Conservation (phyloP, 2,329 filamentous ascomycete species). For the Phyllosticta citrichinensis region DNA sequence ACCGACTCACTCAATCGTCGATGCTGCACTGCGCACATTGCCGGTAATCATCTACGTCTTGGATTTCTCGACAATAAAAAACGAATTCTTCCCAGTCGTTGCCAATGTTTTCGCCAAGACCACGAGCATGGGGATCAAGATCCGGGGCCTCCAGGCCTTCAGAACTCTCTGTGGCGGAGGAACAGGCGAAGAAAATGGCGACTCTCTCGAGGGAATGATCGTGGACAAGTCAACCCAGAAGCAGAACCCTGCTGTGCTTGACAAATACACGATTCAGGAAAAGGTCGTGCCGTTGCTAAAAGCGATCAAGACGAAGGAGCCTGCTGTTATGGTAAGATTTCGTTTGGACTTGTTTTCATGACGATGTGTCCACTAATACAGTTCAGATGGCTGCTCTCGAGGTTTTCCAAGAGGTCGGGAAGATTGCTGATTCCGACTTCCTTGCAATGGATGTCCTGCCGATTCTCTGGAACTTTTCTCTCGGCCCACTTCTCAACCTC, state of each 20-base stretch:
- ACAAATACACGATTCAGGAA: constrained; percentile 98
- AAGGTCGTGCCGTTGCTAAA: constrained; percentile 87
- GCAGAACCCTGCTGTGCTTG: constrained; percentile 66
- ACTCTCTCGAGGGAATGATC: constrained; percentile 65
- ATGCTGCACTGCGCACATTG: constrained; percentile 70
- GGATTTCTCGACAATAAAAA: constrained; percentile 94
- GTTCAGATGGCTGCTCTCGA: constrained; percentile 65
- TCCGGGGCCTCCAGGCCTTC: constrained; percentile 83
- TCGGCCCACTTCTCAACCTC: constrained; percentile 80
- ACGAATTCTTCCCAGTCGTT: constrained; percentile 89
- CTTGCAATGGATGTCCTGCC: constrained; percentile 86
- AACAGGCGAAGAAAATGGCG: constrained; percentile 41
- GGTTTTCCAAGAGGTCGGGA: constrained; percentile 75
- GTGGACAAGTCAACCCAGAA: constrained; percentile 48
- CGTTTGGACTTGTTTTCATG: background rate
- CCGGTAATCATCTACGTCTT: constrained; percentile 75
- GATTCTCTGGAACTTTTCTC: constrained; percentile 80
- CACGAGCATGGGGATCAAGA: constrained; percentile 87
- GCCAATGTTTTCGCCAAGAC: constrained; percentile 86
- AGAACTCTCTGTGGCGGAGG: constrained; percentile 74
- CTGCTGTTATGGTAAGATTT: constrained; percentile 69
- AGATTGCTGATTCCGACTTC: constrained; percentile 77
- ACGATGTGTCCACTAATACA: background rate
- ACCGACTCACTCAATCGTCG: constrained; percentile 77
- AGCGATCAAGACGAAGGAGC: constrained; percentile 94